Conservation (phyloP, 2,329 filamentous ascomycete species). For the Aspergillus quadrilineatus region DNA sequence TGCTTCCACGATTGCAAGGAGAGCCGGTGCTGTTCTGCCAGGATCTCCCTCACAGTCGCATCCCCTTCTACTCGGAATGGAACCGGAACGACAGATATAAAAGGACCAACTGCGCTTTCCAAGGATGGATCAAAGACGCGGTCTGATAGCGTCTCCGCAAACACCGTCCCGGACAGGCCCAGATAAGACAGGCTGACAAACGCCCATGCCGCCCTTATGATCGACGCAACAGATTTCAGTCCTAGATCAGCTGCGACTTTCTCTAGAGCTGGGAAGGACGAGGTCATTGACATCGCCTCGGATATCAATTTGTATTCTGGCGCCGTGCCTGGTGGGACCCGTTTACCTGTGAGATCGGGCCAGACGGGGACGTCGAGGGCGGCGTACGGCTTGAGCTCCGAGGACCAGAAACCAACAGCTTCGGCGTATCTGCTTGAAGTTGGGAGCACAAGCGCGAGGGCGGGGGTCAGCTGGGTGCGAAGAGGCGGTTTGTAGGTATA, state of each 20-base stretch:
- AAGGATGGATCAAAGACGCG: conserved; percentile 29
- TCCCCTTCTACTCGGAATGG: conserved; percentile 29
- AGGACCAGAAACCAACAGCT: conserved; percentile 27
- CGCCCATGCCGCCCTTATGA: conserved; percentile 33
- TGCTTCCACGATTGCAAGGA: conserved; percentile 28
- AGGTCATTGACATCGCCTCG: conserved; percentile 17
- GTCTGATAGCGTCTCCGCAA: conserved; percentile 35
- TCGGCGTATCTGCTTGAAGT: conserved; percentile 16
- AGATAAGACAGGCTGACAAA: conserved; percentile 30
- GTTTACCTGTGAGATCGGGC: conserved; percentile 30
- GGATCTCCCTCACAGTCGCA: conserved; percentile 22
- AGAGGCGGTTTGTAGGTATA: conserved; percentile 23
- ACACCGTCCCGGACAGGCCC: conserved; percentile 27
- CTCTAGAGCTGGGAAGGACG: conserved; percentile 21
- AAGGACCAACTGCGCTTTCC: conserved; percentile 31
- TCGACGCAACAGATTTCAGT: conserved; percentile 29
- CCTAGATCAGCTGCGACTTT: conserved; percentile 23
- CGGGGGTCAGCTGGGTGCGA: conserved; percentile 30
- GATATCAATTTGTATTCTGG: conserved; percentile 22
- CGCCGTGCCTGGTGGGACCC: conserved; percentile 12
- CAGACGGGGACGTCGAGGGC: conserved; percentile 26
- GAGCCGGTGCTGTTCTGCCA: conserved; percentile 27
- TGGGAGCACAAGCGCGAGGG: conserved; percentile 25
- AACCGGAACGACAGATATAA: conserved; percentile 36
- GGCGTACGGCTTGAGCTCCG: conserved; percentile 24